Evolutionary conservation across 2,329 filamentous ascomycete genomes (phyloP), one percentile per base, ranked within the genome.

Genomic region (Colletotrichum sp.): DNA sequence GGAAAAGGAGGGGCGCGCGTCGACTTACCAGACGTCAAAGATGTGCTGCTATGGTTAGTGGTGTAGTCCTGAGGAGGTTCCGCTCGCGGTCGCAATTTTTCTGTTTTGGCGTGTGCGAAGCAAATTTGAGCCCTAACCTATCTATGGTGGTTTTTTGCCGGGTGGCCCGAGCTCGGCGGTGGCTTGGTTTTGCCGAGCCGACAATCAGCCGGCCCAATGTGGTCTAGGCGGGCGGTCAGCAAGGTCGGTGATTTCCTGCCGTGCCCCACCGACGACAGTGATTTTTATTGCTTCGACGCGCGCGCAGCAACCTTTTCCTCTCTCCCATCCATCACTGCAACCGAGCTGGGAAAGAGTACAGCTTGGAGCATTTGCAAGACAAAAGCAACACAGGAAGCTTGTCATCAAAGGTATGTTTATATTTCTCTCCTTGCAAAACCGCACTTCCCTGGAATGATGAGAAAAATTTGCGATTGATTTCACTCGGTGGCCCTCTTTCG

Each of bases 401-500:
- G 13, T 13, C 34, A 28, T 8, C 67, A 76, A 77, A 81, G 82
- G 79, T 81, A 80, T 77, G 79, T 79, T 26, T 49, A 44, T 49
- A 32, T 21, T 68, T 77, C 36, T 69, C 5, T 72, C 64, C 73
- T 71, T 6, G 59, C 62, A 15, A 34, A 59, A 74, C 76, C 59
- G 39, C 34, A 28, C 68, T 71, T 55, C 75, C 75, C 78, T 84
- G 81, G 81, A 80, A 94, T 95, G 96, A 98, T 98, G 96, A 94
- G 89, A 95, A 85, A 95, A 98, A 98, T 98, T 98, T 98, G 96
- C 96, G 96, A 96, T 96, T 98, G 96, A 98, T 94, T 91, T 90
- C 88, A 86, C 86, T 86, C 89, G 92, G 92, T 96, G 95, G 95
- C 90, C 88, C 94, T 92, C 95, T 94, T 85, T 87, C 94, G 96